A percentile compares a stretch with the other conserved stretches of the same genome.
phyloP scores from a whole-genome alignment of 2,329 filamentous ascomycete species.

The Ophiocordyceps sinensis region DNA sequence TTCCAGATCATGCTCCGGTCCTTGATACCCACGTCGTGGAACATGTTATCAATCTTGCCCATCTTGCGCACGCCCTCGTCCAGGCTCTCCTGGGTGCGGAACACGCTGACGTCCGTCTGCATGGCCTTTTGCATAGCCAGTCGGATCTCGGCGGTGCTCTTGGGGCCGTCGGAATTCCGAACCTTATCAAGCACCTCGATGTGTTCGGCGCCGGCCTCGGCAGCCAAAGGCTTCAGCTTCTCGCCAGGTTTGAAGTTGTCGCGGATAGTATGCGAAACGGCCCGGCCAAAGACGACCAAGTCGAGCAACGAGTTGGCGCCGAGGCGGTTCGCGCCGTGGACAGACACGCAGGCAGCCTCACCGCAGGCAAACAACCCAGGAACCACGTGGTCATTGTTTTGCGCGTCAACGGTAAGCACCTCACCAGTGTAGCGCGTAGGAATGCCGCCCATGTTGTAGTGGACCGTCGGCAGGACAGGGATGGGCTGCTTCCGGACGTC shows the following conservation, averaged over 20 bases:
- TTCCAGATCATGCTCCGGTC: conserved; percentile 99
- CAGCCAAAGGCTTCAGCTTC: conserved; percentile 63
- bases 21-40: conserved; percentile 79
- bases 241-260: conserved; percentile 81
- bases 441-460: conserved; percentile 99
- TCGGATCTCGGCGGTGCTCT: conserved; percentile 78
- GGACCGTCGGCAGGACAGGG: conserved; percentile 87
- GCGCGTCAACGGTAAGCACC: conserved; percentile 75
- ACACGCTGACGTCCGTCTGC: conserved; percentile 94
- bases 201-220: conserved; percentile 78
- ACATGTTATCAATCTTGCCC: conserved; percentile 66
- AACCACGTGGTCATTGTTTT: conserved; percentile 83
- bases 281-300: conserved; percentile 93
- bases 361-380: conserved; percentile 92
- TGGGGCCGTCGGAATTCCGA: conserved; percentile 70
- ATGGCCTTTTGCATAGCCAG: conserved; percentile 94
- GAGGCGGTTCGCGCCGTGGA: conserved; percentile 95
- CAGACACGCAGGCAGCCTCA: conserved; percentile 93
- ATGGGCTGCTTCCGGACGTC: conserved; percentile 97
- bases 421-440: conserved; percentile 95
- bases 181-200: conserved; percentile 77
- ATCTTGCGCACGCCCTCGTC: conserved; percentile 89
- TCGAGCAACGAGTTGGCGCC: conserved; percentile 97
- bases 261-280: conserved; percentile 91
- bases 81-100: conserved; percentile 86